Base-by-base conservation (phyloP, 2,329 filamentous ascomycete species). In the Hypoxylon sp. region DNA sequence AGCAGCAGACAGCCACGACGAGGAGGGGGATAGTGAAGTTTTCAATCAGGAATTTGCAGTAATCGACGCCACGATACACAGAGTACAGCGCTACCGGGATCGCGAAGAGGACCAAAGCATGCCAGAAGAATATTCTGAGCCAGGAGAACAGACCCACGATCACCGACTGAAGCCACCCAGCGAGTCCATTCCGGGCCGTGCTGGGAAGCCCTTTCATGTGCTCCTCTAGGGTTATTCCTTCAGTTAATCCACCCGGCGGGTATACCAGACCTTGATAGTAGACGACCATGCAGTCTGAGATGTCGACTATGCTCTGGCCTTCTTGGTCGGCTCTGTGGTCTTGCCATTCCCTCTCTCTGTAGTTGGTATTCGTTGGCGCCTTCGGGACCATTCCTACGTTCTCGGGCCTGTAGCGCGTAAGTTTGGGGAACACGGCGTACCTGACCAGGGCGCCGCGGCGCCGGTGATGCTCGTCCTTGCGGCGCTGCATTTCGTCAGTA, bases 251-350 rank as follows among this genome's bases (percentile, higher is more conserved):
- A 2, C 63, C 15, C 6, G 32, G 37, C n/a, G 71, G 62, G 67
- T 77, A 74, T 5, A 78, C 69, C 53, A 77, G 69, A 15, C 76
- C 77, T 51, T 79, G 77, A 62, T 76, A 78, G 69, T 79, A 79
- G 15, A 79, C 65, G 32, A 78, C 76, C 57, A 65, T 57, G 63
- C 72, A 72, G 6, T 66, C 31, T 6, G 62, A 59, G 51, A 79
- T 69, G 5, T 75, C 62, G 29, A 67, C 31, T 57, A 76, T 66
- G 19, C 61, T 69, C 71, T 75, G 75, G 55, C 76, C 77, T 54
- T 77, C 75, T 29, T 60, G 39, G 2, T 15, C 19, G 8, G 46
- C 51, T 24, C 55, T 4, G 2, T 1, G n/a, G n/a, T 59, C 27
- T 0, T 62, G 32, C 54, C 27, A 35, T 17, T 2, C 2, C 11